These are phyloP conservation scores for Nemania diffusa DNA, from an alignment of 2,329 filamentous ascomycete genomes.

Conservation along the genomic window DNA sequence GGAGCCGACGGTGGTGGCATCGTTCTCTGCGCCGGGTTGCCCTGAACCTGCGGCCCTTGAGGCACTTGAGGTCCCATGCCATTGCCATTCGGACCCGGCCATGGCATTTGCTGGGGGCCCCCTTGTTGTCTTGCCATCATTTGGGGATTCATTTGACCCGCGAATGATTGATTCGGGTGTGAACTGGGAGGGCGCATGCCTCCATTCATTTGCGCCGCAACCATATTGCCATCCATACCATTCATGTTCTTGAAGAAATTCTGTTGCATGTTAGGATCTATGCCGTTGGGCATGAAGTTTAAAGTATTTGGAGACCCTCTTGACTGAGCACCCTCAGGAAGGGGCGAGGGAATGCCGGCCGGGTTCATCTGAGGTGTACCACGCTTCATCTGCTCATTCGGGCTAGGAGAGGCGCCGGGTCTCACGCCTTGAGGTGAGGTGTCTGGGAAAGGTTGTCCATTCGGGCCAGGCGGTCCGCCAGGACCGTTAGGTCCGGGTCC, in stretches of 20 bases:
- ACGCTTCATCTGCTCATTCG: constrained; percentile 81
- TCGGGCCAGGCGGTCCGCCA: constrained; percentile 61
- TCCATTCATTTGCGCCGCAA: constrained; percentile 67
- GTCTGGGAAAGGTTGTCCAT: constrained; percentile 72
- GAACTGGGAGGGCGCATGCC: constrained; percentile 76
- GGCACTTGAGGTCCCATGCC: constrained; percentile 56
- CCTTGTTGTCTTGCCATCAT: constrained; percentile 62
- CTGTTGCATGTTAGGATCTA: constrained; percentile 69
- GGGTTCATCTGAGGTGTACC: constrained; percentile 78
- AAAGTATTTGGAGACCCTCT: constrained; percentile 72
- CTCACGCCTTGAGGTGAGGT: constrained; percentile 76
- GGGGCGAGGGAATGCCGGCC: constrained; percentile 74
- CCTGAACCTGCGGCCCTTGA: constrained; percentile 64
- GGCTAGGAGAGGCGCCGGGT: constrained; percentile 79
- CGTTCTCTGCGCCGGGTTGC: constrained; percentile 76
- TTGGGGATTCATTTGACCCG: constrained; percentile 69
- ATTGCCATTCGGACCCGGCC: constrained; percentile 57
- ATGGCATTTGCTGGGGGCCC: constrained; percentile 59
- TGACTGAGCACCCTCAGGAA: constrained; percentile 75
- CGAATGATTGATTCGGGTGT: constrained; percentile 66
- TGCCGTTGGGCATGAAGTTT: constrained; percentile 71
- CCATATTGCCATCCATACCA: constrained; percentile 65
- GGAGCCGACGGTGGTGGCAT: constrained; percentile 76
- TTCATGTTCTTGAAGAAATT: constrained; percentile 69
- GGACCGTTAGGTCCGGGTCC: constrained; percentile 61